These are phyloP conservation scores for Globisporangium acanthophoron DNA, from an alignment of 352 stramenopile species.

Conservation along the genomic window DNA sequence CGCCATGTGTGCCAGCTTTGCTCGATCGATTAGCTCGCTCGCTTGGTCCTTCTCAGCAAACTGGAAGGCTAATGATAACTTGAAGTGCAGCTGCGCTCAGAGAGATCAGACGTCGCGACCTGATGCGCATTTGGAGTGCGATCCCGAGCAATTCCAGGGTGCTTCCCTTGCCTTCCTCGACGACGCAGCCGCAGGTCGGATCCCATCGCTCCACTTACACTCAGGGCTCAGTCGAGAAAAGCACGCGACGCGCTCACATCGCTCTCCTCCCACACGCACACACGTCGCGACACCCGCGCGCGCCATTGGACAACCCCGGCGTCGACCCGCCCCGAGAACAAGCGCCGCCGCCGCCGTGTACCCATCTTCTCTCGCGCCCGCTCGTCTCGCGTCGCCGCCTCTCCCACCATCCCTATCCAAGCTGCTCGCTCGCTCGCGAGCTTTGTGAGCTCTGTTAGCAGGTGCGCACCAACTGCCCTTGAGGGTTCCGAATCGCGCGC, in stretches of 20 bases:
- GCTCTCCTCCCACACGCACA: background rate
- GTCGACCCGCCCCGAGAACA: background rate
- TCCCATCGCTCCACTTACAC: background rate
- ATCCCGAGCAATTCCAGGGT: no score
- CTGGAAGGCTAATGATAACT: no score
- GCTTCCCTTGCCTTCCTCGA: background rate
- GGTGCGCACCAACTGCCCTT: background rate
- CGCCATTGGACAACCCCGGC: background rate
- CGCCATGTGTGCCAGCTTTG: no score
- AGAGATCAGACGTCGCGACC: no score
- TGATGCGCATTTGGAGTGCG: no score
- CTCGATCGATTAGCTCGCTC: no score
- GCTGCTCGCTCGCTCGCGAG: background rate
- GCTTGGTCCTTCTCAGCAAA: no score
- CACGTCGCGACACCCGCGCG: background rate
- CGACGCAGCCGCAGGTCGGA: background rate
- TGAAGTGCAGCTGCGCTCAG: no score
- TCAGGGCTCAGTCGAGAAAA: background rate
- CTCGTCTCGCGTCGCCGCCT: background rate
- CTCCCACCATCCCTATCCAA: background rate
- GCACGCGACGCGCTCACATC: background rate
- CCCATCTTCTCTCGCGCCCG: constrained; percentile 1
- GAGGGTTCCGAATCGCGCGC: background rate
- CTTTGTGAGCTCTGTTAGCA: background rate
- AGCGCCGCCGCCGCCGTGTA: background rate